Evolutionary conservation across 192 early-diverging fungal species (phyloP).

Genomic region (Globomyces pollinis-pini): DNA sequence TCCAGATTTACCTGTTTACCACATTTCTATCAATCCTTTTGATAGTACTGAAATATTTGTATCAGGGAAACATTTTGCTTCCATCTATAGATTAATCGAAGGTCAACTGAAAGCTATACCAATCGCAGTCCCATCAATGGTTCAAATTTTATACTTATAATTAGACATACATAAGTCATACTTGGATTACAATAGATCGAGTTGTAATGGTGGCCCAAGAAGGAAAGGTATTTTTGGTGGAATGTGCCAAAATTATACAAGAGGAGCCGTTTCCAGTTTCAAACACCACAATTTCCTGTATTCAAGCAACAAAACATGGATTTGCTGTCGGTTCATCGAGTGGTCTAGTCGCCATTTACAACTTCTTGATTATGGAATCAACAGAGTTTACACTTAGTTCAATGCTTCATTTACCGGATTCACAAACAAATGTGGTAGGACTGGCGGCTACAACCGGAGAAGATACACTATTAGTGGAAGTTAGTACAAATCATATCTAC

Average conservation of each 20-base stretch:
- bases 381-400: neutral
- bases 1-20: slow-evolving; percentile 13
- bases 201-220: slow-evolving; percentile 29
- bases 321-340: slow-evolving; percentile 27
- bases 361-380: slow-evolving; percentile 15
- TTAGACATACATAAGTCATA: slow-evolving; percentile 10
- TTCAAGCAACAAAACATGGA: slow-evolving; percentile 19
- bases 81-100: slow-evolving; percentile 35
- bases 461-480: slow-evolving; percentile 26
- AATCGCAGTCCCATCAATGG: neutral
- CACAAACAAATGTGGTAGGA: neutral
- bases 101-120: slow-evolving; percentile 22
- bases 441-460: slow-evolving; percentile 19
- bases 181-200: slow-evolving; percentile 23
- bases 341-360: slow-evolving; percentile 27
- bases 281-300: neutral
- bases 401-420: neutral
- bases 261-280: neutral
- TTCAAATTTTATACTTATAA: neutral
- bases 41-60: slow-evolving; percentile 38
- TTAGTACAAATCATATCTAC: slow-evolving; percentile 21
- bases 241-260: slow-evolving; percentile 3
- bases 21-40: slow-evolving; percentile 32
- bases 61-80: slow-evolving; percentile 17
- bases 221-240: slow-evolving; percentile 24